These are phyloP conservation scores for Sugiyamaella japonica DNA, from an alignment of 1,139 yeast genomes.

Conservation along the genomic window DNA sequence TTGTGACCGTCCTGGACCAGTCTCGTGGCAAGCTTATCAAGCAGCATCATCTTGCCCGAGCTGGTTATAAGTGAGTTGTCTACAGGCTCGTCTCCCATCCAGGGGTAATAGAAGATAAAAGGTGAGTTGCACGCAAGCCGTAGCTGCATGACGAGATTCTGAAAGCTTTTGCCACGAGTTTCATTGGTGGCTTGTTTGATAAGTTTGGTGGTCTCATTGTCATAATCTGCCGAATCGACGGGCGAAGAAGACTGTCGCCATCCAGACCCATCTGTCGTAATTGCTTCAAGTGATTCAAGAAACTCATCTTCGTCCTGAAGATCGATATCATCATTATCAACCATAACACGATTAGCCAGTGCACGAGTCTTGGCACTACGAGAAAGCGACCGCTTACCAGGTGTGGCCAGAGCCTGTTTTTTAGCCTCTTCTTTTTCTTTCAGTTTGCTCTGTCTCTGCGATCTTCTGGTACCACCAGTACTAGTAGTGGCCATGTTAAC, in stretches of 20 bases:
- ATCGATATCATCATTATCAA: slow-evolving; percentile 18
- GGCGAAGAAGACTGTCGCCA: background rate
- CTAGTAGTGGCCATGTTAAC: too few species aligned
- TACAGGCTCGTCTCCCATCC: slow-evolving; percentile 45
- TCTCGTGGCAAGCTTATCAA: slow-evolving; percentile 60
- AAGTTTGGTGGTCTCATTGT: slow-evolving; percentile 8
- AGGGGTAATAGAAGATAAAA: slow-evolving; percentile 78
- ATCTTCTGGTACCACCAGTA: background rate
- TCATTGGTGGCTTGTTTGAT: slow-evolving; percentile 12
- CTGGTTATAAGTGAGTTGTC: slow-evolving; percentile 48
- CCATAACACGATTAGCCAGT: background rate
- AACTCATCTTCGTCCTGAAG: slow-evolving; percentile 19
- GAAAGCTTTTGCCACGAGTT: slow-evolving; percentile 47
- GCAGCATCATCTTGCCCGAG: slow-evolving; percentile 70
- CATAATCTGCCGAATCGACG: background rate
- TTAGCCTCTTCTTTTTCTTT: background rate
- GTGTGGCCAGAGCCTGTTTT: background rate
- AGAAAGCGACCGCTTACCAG: background rate
- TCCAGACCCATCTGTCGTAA: background rate
- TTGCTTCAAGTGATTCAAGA: slow-evolving; percentile 12
- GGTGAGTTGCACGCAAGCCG: slow-evolving; percentile 86
- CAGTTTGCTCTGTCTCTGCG: background rate
- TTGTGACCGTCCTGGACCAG: slow-evolving; percentile 57
- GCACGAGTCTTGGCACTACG: slow-evolving; percentile 9
- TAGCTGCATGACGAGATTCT: slow-evolving; percentile 76